Percentiles rank a stretch among this genome's conserved stretches.
phyloP scores from a whole-genome alignment of 331 rosid genomes.

The Telfairia occidentalis region DNA sequence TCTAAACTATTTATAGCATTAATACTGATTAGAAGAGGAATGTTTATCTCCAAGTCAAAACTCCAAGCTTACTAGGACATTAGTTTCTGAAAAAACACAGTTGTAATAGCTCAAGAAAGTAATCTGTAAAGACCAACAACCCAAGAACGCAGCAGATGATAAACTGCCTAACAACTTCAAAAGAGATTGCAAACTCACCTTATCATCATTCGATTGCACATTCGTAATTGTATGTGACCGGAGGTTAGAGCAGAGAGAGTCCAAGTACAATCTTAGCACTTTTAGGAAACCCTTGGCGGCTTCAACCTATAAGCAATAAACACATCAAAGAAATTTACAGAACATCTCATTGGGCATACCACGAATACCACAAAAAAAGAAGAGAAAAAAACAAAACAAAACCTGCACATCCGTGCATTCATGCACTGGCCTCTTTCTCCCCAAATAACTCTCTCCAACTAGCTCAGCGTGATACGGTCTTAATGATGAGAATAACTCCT shows the following conservation, averaged over 20 bases:
- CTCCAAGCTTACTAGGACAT: background rate
- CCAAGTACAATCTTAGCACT: constrained; percentile 71
- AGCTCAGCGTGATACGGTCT: constrained; percentile 78
- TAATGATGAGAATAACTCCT: constrained; percentile 54
- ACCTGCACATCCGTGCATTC: constrained; percentile 96
- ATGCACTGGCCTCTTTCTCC: constrained; percentile 69
- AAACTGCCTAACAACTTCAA: background rate
- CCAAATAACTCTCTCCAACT: constrained; percentile 93
- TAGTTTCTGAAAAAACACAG: background rate
- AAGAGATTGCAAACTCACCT: constrained; percentile 32
- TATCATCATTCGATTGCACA: constrained; percentile 90
- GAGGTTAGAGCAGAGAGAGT: constrained; percentile 81
- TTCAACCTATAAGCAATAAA: constrained; percentile 5
- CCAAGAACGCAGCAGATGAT: background rate
- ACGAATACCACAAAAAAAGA: background rate
- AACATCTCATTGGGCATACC: background rate
- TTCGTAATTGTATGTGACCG: constrained; percentile 98
- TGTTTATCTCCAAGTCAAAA: background rate
- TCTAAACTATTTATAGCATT: background rate
- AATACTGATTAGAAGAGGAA: background rate
- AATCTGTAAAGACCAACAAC: background rate
- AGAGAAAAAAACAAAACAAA: constrained; percentile 8
- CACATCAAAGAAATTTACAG: background rate
- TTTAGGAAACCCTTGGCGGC: constrained; percentile 68
- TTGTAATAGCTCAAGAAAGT: background rate